A percentile compares a stretch with the other conserved stretches of the same genome.
These are phyloP conservation scores for Dactylorhiza incarnata DNA, from an alignment of 106 monocot species.

Conservation along the genomic window DNA sequence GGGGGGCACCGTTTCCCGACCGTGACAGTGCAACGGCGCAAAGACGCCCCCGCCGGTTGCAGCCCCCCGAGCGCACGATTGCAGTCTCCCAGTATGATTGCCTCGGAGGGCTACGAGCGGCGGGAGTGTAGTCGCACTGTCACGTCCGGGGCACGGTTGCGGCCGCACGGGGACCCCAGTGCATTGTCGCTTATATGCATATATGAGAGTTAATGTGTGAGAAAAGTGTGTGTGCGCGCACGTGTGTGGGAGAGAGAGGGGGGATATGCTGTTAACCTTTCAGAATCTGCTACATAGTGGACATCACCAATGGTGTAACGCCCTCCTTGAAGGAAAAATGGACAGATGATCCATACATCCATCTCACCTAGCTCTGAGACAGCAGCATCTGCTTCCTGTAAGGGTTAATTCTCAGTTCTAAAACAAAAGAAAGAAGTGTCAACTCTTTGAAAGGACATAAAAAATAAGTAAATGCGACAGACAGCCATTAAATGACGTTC, in stretches of 20 bases:
- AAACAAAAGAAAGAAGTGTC: not conserved
- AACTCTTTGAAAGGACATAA: not conserved
- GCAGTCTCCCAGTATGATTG: too few relatives aligned
- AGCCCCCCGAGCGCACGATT: too few relatives aligned
- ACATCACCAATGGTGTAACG: slow-evolving; percentile 86
- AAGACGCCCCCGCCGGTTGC: too few relatives aligned
- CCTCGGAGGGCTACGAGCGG: too few relatives aligned
- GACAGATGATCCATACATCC: slow-evolving; percentile 98
- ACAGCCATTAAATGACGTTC: not conserved
- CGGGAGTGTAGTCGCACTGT: too few relatives aligned
- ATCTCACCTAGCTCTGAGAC: slow-evolving; percentile 88
- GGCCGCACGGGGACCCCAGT: too few relatives aligned
- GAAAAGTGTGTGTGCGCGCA: too few relatives aligned
- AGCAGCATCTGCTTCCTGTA: slow-evolving; percentile 89
- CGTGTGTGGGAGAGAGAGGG: too few relatives aligned
- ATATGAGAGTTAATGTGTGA: too few relatives aligned
- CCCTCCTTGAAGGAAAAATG: slow-evolving; percentile 96
- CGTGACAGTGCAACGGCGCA: too few relatives aligned
- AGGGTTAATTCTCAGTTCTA: not conserved
- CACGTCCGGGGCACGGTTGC: too few relatives aligned
- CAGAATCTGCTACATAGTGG: slow-evolving; percentile 91
- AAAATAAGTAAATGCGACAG: not conserved
- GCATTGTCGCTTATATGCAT: not conserved
- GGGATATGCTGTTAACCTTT: slow-evolving; percentile 29
- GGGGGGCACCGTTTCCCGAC: too few relatives aligned